Conservation (phyloP, 176 grass and related monocot genomes). For the Triticum monococcum region DNA sequence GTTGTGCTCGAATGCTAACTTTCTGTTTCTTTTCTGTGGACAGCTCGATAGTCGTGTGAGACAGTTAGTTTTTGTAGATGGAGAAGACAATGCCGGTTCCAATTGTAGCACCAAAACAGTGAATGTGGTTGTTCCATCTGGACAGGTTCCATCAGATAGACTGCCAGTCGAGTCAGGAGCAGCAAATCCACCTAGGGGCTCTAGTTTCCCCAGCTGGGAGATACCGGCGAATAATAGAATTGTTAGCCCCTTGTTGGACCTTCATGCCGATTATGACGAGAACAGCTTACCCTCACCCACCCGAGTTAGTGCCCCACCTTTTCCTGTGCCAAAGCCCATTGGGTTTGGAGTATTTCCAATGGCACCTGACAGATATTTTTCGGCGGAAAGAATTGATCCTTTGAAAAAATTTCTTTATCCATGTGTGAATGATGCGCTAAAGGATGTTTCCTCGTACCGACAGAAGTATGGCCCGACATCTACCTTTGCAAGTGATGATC, state of each 20-base stretch:
- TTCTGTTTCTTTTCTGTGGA: constrained; percentile 35
- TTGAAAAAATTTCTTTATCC: constrained; percentile 35
- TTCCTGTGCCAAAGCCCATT: constrained; percentile 63
- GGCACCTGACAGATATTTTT: constrained; percentile 33
- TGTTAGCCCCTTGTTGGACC: constrained; percentile 81
- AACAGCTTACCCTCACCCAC: constrained; percentile 93
- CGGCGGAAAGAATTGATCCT: constrained; percentile 26
- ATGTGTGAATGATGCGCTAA: constrained; percentile 76
- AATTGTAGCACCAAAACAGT: not conserved
- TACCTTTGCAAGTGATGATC: constrained; percentile 56
- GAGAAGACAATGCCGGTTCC: constrained; percentile 28
- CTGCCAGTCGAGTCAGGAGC: constrained; percentile 25
- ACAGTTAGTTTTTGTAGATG: constrained; percentile 68
- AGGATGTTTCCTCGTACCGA: constrained; percentile 84
- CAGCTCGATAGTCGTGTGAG: constrained; percentile 78
- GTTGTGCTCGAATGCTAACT: constrained; percentile 7
- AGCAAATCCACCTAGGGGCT: constrained; percentile 39
- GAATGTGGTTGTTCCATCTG: constrained; percentile 29
- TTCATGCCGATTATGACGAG: constrained; percentile 95
- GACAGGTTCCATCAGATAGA: constrained; percentile 42
- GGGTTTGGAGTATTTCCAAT: constrained; percentile 49
- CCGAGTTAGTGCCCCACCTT: constrained; percentile 48
- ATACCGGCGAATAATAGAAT: constrained; percentile 47
- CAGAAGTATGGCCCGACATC: constrained; percentile 72
- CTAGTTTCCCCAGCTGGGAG: constrained; percentile 51